Base-by-base conservation (phyloP, 805 yeast species). In the Jamesozyma spencerorum region DNA sequence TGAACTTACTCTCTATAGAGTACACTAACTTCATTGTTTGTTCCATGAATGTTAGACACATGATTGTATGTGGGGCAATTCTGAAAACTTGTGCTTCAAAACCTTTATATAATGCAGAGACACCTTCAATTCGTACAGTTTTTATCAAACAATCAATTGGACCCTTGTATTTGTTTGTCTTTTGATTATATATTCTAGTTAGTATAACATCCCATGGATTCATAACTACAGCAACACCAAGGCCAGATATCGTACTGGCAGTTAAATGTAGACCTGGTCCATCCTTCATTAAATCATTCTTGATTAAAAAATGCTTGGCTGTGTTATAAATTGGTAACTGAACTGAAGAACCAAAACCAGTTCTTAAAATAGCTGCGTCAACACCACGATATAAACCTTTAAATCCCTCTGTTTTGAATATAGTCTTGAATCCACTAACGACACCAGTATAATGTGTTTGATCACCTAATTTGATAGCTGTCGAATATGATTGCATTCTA, bases 151-250 rank as follows among this genome's bases (percentile, higher is more conserved):
- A 92, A 64, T 92, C 98, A 18, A 87, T 49, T 1, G 95, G 94
- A 8, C 94, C 95, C 38, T 68, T 71, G 65, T 92, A 92, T 39
- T 83, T 72, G 54, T 84, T 73, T 37, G 95, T 95, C 63, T 81
- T 84, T 62, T 92, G 97, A 64, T 92, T 92, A 65, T 90, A 92
- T 60, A 92, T 81, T 67, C 98, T 77, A 1, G 98, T 92, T 64
- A 92, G 69, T 39, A 92, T 74, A 34, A 92, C 97, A 63, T 92
- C 98, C 77, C 95, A 87, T 13, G 98, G 97, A 60, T 88, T 92
- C 97, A 92, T 90, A 26, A 85, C 95, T 17, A 88, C 69, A 38
- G 94, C 88, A 26, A 92, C 97, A 51, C 95, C 96, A 31, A 87
- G 59, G 34, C 98, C 98, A 6, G 96, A 80, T 47, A 73, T 65